Percentiles rank a stretch among this genome's conserved stretches.
Conservation (phyloP, 768 basidiomycete genomes). For the Boletus subcaerulescens region DNA sequence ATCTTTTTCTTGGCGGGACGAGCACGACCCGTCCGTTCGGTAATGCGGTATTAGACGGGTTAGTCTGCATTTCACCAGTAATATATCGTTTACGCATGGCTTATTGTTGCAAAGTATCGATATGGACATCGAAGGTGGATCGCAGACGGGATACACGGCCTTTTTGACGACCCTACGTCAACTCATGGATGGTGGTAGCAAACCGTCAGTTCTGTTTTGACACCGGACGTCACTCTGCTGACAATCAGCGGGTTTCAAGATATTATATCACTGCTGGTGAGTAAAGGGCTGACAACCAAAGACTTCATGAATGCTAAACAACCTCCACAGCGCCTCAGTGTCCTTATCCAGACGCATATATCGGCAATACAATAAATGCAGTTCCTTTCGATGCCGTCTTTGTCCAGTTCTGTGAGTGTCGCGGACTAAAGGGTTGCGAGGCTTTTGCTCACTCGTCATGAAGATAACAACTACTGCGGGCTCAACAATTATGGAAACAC, state of each 20-base stretch:
- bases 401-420: constrained; percentile 44
- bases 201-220: constrained; percentile 17
- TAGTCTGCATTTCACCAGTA: neutral
- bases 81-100: neutral
- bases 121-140: constrained; percentile 49
- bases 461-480: constrained; percentile 50
- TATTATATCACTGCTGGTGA: constrained; percentile 44
- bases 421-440: neutral
- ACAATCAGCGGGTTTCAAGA: constrained; percentile 15
- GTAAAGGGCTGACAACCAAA: neutral
- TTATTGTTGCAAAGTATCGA: constrained; percentile 33
- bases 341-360: constrained; percentile 46
- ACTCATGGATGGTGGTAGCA: constrained; percentile 28
- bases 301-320: neutral
- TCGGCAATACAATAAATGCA: constrained; percentile 40
- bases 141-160: constrained; percentile 28
- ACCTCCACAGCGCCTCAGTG: constrained; percentile 37
- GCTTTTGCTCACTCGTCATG: neutral
- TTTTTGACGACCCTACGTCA: constrained; percentile 31
- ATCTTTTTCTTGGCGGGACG: constrained; percentile 63
- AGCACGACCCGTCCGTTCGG: constrained; percentile 70
- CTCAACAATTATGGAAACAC: constrained; percentile 44
- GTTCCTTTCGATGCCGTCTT: constrained; percentile 49
- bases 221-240: neutral
- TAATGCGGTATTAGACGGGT: constrained; percentile 71